phyloP scores from a whole-genome alignment of 345 rosid genomes.

The Pugionium cornutum region DNA sequence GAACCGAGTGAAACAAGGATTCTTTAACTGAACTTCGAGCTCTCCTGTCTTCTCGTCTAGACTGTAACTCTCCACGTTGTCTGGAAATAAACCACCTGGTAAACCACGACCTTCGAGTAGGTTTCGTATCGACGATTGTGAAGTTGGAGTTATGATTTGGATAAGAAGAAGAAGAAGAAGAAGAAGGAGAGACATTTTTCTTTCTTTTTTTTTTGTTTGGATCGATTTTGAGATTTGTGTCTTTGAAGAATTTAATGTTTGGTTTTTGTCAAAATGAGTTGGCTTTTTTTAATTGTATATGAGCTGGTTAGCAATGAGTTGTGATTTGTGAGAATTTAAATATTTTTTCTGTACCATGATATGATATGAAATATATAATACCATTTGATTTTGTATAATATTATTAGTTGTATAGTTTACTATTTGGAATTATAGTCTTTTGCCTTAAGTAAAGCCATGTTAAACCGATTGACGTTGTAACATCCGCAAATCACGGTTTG shows the following conservation, averaged over 20 bases:
- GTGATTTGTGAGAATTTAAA: conserved; percentile 15
- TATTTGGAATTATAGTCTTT: conserved; percentile 30
- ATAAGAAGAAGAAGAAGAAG: conserved; percentile 35
- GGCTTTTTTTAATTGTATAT: conserved; percentile 27
- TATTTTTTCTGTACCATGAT: background rate
- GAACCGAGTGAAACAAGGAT: conserved; percentile 73
- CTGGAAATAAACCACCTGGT: conserved; percentile 82
- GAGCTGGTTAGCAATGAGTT: conserved; percentile 43
- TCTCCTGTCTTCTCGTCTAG: conserved; percentile 55
- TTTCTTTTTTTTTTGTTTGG: background rate
- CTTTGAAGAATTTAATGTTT: conserved; percentile 35
- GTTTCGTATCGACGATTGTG: conserved; percentile 48
- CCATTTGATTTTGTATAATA: background rate
- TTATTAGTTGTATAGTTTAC: conserved; percentile 15
- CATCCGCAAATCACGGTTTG: conserved; percentile 45
- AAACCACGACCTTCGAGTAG: conserved; percentile 75
- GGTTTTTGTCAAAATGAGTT: conserved; percentile 45
- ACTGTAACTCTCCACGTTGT: conserved; percentile 57
- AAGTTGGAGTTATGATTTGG: conserved; percentile 24
- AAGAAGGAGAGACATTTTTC: conserved; percentile 47
- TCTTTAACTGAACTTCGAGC: conserved; percentile 62
- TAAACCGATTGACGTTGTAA: conserved; percentile 37
- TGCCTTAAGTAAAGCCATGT: conserved; percentile 37
- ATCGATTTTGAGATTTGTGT: conserved; percentile 27
- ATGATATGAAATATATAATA: background rate